Evolutionary conservation across 73 alveolate species (phyloP), one percentile per base, ranked within the genome.

Genomic region (Halteria grandinella): DNA sequence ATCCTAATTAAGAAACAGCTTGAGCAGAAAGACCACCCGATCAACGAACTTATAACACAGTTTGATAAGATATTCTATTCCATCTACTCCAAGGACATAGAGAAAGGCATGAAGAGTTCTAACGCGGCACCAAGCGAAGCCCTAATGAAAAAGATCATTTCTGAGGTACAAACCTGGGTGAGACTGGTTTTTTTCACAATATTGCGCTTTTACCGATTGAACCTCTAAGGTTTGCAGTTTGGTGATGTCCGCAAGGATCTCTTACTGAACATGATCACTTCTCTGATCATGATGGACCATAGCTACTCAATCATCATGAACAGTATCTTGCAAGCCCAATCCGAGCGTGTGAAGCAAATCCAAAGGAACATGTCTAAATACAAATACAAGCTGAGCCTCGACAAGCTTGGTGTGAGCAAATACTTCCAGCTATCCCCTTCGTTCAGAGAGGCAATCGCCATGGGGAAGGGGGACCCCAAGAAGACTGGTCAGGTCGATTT

Each of bases 231-330:
- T n/a, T n/a, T 66, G 5, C 43, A 66, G 20, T 43, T 52, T 17
- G 8, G 8, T 7, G 80, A 66, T 66, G 7, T 66, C 51, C 17
- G 66, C 55, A 66, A 66, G 33, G 80, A 66, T 31, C 53, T 66
- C 3, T 14, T 66, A 6, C 43, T 66, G 1, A 66, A 66, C 23
- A 66, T 66, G 80, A n/a, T 66, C 29, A 66, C 80, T 14, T 27
- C 51, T 1, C 20, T 44, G 32, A 31, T 66, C 23, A 66, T 66
- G 66, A 66, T 18, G 21, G 66, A 66, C 17, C 29, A 66, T 25
- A 47, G 55, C 14, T 66, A 66, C 52, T 66, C 80, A 6, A 66
- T 66, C 7, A 44, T 66, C 6, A 66, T 66, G 80, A 66, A 66
- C 27, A 6, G 49, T 12, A 62, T 62, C 10, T 23, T 62, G 28